Base-by-base conservation (phyloP, 805 yeast species). In the Pichia occidentalis region DNA sequence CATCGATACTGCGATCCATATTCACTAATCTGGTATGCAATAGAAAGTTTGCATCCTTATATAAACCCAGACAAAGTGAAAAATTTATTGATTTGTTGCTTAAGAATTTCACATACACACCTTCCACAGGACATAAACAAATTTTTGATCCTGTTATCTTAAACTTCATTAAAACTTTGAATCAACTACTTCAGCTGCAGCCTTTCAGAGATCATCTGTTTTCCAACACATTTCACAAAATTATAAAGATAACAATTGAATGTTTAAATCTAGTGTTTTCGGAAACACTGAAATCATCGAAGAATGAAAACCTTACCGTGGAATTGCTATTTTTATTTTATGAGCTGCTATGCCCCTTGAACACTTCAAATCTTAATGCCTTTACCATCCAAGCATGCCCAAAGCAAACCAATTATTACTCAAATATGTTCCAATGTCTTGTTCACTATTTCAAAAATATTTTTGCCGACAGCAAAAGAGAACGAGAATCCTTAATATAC, bases 71-170 rank as follows among this genome's bases (percentile, higher is more conserved):
- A 36, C 54, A 54, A n/a, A 49, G 49, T 32, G 54, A 51, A n/a
- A 42, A 46, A 11, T 40, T 60, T 1, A 24, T 59, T 5, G 31
- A 33, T 3, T 34, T 47, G 4, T 36, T 59, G 4, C 36, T 47
- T 5, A 35, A 40, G 11, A 47, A 51, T 33, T 35, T 53, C 12
- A 36, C 45, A 5, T 48, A 43, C 29, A 32, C 43, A 10, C 34
- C 42, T 1, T 36, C 32, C 1, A 21, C 31, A 8, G 36, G 34
- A 11, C 19, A 37, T 4, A 17, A 24, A 29, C 29, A 23, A 17
- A 27, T 51, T 0, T 55, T 60, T 24, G 40, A 43, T 7, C 68
- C 67, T 0, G 48, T 56, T 2, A 53, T 59, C 1, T 31, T 54
- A n/a, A 57, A 61, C 36, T 43, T 60, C 21, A 43, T 55, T 2